A percentile compares a stretch with the other conserved stretches of the same genome.
Evolutionary conservation across 495 filamentous ascomycete species (phyloP).

Genomic region (Bacidia rubella): DNA sequence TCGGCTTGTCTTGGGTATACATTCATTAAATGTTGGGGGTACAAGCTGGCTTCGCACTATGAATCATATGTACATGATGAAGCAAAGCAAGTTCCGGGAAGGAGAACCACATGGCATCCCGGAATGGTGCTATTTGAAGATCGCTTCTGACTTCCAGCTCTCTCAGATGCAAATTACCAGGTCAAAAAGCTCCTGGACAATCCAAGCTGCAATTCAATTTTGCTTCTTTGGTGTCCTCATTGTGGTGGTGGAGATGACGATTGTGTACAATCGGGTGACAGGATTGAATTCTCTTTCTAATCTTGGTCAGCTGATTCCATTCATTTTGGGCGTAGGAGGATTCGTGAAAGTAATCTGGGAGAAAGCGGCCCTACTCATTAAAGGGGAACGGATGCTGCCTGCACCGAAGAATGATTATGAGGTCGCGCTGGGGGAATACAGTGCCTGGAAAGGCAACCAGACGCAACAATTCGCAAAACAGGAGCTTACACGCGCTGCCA

Average conservation of each 20-base stretch:
- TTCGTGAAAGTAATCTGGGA: conserved; percentile 15
- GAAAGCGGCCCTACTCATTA: conserved; percentile 4
- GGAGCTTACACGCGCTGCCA: background rate
- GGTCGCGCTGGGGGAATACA: conserved; percentile 4
- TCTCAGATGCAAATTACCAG: background rate
- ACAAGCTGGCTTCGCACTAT: background rate
- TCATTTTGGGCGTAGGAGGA: conserved; percentile 19
- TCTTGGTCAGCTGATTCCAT: conserved; percentile 23
- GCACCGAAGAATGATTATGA: conserved; percentile 9
- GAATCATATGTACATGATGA: background rate
- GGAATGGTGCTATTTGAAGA: background rate
- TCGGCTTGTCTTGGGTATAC: too few relatives aligned
- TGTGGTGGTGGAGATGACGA: conserved; percentile 19
- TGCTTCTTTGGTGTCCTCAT: conserved; percentile 11
- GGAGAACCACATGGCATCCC: background rate
- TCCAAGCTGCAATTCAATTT: background rate
- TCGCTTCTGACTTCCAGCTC: conserved; percentile 6
- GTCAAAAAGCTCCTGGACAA: conserved; percentile 1
- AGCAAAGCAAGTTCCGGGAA: background rate
- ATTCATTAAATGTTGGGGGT: too few relatives aligned
- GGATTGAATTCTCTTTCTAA: conserved; percentile 15
- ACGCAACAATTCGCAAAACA: background rate
- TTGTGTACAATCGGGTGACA: conserved; percentile 18
- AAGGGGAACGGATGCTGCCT: background rate
- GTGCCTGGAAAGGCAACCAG: background rate